Conservation (phyloP, 495 filamentous ascomycete genomes). For the Aspergillus egyptiacus region DNA sequence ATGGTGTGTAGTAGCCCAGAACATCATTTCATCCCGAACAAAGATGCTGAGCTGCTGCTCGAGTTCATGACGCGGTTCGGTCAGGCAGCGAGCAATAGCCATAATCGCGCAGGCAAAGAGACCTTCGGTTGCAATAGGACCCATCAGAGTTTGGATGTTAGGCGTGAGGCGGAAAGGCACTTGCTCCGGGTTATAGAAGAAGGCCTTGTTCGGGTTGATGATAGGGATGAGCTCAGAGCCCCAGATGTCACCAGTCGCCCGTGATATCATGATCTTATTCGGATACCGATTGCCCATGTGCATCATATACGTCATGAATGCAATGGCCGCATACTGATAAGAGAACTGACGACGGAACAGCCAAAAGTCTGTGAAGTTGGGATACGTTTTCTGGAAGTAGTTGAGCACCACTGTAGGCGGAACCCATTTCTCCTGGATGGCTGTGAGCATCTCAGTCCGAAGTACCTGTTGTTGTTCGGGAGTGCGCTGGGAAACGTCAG, state of each 20-base stretch:
- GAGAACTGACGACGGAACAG: slow-evolving; percentile 94
- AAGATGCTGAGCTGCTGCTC: slow-evolving; percentile 91
- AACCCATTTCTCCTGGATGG: slow-evolving; percentile 89
- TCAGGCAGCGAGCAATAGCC: slow-evolving; percentile 91
- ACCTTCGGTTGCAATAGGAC: slow-evolving; percentile 89
- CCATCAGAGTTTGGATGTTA: slow-evolving; percentile 92
- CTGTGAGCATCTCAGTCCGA: slow-evolving; percentile 77
- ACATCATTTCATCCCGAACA: slow-evolving; percentile 95
- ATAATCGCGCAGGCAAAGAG: slow-evolving; percentile 88
- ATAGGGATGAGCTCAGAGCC: slow-evolving; percentile 84
- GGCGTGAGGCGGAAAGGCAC: slow-evolving; percentile 97
- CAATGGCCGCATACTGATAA: slow-evolving; percentile 92
- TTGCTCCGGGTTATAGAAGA: slow-evolving; percentile 89
- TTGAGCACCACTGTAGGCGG: slow-evolving; percentile 72
- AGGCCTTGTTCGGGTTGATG: slow-evolving; percentile 71
- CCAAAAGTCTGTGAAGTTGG: slow-evolving; percentile 91
- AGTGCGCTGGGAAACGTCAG: slow-evolving; percentile 45
- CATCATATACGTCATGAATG: slow-evolving; percentile 98
- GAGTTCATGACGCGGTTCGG: slow-evolving; percentile 83
- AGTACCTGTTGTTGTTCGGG: slow-evolving; percentile 62
- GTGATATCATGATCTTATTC: slow-evolving; percentile 87
- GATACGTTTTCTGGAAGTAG: slow-evolving; percentile 85
- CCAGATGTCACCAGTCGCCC: slow-evolving; percentile 89
- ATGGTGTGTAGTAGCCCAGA: slow-evolving; percentile 86
- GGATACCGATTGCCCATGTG: slow-evolving; percentile 92